Percentiles rank a stretch among this genome's conserved stretches.
These are phyloP conservation scores for Thelonectria discophora DNA, from an alignment of 2,329 filamentous ascomycete genomes.

Conservation along the genomic window DNA sequence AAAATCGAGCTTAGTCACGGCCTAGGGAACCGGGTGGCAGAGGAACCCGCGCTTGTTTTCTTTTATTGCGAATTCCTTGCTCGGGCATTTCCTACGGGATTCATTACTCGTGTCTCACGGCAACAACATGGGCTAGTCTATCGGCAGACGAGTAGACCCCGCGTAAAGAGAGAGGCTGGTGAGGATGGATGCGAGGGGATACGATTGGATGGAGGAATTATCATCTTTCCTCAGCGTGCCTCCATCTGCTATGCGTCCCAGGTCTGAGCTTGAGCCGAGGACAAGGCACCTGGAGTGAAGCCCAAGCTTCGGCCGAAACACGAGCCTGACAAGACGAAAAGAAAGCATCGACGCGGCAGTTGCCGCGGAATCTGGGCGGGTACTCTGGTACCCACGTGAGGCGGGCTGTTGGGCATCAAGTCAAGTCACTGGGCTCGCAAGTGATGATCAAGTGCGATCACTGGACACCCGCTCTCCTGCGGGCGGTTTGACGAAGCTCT, in stretches of 20 bases:
- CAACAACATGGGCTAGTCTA: slow-evolving; percentile 6
- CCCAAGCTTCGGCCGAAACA: slow-evolving; percentile 25
- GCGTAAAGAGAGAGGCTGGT: slow-evolving; percentile 4
- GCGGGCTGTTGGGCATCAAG: slow-evolving; percentile 31
- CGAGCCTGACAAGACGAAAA: slow-evolving; percentile 23
- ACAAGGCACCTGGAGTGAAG: slow-evolving; percentile 14
- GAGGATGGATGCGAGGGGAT: slow-evolving; percentile 5
- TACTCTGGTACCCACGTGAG: slow-evolving; percentile 24
- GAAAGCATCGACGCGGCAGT: neutral
- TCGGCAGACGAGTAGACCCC: neutral
- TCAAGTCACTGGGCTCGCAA: slow-evolving; percentile 33
- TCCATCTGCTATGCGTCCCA: neutral
- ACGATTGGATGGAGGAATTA: slow-evolving; percentile 8
- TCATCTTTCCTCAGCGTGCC: slow-evolving; percentile 7
- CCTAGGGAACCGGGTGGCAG: neutral
- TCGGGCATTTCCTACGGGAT: neutral
- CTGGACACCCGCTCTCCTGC: slow-evolving; percentile 20
- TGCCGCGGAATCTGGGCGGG: slow-evolving; percentile 14
- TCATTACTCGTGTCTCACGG: slow-evolving; percentile 11
- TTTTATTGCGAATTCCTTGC: neutral
- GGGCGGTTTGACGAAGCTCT: slow-evolving; percentile 6
- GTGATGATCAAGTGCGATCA: slow-evolving; percentile 40
- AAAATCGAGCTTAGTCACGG: neutral
- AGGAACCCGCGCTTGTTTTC: neutral
- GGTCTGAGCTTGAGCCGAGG: slow-evolving; percentile 15